Base-by-base conservation (phyloP, 768 basidiomycete species). In the Clathrus columnatus region DNA sequence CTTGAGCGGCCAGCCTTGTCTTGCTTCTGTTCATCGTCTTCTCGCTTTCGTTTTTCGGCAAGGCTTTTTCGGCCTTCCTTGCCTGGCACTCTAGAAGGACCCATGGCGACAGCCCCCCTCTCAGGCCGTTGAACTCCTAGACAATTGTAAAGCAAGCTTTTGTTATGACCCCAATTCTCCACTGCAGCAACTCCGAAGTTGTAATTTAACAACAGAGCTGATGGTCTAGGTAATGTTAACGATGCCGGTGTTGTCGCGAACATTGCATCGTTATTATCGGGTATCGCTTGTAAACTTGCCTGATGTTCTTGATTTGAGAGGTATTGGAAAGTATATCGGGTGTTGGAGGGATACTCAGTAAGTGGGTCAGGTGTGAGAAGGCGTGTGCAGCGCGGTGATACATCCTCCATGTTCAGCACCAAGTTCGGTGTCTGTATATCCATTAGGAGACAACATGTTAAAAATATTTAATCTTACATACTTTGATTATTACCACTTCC, bases 111-210 rank as follows among this genome's bases (percentile, higher is more conserved):
- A 23, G 21, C 17, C 3, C 11, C 5, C 7, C 4, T 14, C 26
- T 3, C 20, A 8, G 66, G 66, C 41, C 63, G 62, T 57, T 62
- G 58, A 57, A 57, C 55, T 27, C 56, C 58, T 7, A 56, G 54
- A 47, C 45, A 54, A 41, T 57, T 51, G 43, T 60, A 57, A 47
- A 63, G 36, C 20, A 45, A 54, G 20, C 11, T 32, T 27, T 30
- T 45, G 45, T 47, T 47, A 11, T 42, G 61, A 29, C 66, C 67
- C 66, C 67, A 67, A 43, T 54, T 56, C 57, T 61, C 61, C 28
- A 67, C 59, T 29, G 65, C 65, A 45, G 67, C 63, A 36, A 63
- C 62, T 27, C 67, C 67, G 53, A 67, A 68, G 45, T 64, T 65
- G 57, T 68, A 68, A 52, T 68, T 66, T 4, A 67, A 50, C 57